A percentile compares a stretch with the other conserved stretches of the same genome.
phyloP scores from a whole-genome alignment of 2,329 filamentous ascomycete genomes.

The Monosporascus sp. region DNA sequence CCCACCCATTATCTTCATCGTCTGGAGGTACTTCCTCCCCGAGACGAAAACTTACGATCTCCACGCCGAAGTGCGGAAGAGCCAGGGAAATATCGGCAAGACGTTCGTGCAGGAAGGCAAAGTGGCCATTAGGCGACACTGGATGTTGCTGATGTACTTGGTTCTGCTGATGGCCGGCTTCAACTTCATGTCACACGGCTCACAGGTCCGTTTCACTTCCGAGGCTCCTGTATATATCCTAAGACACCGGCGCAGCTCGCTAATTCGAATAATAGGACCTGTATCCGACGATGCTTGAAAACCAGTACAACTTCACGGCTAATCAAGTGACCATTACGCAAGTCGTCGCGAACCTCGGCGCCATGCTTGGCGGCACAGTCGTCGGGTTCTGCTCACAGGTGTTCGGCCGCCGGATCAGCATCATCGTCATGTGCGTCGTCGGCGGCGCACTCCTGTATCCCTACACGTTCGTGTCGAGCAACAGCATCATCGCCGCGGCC shows the following conservation, averaged over 20 bases:
- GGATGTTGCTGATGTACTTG: constrained; percentile 74
- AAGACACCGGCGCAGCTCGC: neutral
- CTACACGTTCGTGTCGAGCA: constrained; percentile 64
- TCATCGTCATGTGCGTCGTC: constrained; percentile 57
- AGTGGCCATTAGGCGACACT: constrained; percentile 72
- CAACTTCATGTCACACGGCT: constrained; percentile 86
- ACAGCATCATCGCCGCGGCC: constrained; percentile 68
- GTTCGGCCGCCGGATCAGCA: constrained; percentile 64
- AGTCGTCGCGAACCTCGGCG: constrained; percentile 67
- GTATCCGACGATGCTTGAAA: constrained; percentile 56
- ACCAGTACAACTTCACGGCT: constrained; percentile 47
- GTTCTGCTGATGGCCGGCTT: constrained; percentile 86
- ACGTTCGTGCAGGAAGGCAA: constrained; percentile 74
- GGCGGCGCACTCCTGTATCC: constrained; percentile 80
- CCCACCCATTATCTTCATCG: constrained; percentile 75
- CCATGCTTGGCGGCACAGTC: constrained; percentile 61
- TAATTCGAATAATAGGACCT: constrained; percentile 37
- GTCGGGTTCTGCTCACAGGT: constrained; percentile 66
- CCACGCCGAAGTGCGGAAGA: constrained; percentile 57
- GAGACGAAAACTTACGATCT: constrained; percentile 72
- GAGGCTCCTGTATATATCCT: neutral
- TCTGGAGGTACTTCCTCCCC: constrained; percentile 70
- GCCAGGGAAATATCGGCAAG: constrained; percentile 51
- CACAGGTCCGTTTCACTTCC: constrained; percentile 30
- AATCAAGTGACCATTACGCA: constrained; percentile 64